Conservation (phyloP, 2,329 filamentous ascomycete species). For the Aspergillus sp. region DNA sequence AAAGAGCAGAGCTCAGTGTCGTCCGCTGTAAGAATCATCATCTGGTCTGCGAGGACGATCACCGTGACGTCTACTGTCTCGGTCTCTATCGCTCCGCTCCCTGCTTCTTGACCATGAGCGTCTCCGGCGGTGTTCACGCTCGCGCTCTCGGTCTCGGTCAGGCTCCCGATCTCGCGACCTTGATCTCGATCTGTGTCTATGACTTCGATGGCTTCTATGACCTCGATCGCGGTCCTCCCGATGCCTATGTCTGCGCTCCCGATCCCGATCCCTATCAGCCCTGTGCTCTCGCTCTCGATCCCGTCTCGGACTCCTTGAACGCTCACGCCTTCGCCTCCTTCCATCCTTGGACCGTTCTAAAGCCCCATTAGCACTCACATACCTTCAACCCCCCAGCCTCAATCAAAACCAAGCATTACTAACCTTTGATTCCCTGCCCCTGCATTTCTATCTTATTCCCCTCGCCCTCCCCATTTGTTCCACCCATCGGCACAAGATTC, state of each 20-base stretch:
- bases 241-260: conserved; percentile 50
- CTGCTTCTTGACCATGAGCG: conserved; percentile 36
- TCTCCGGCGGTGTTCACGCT: conserved; percentile 23
- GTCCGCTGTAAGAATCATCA: conserved; percentile 29
- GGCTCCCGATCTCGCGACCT: conserved; percentile 29
- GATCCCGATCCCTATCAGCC: conserved; percentile 29
- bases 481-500: conserved; percentile 64
- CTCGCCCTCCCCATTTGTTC: conserved; percentile 25
- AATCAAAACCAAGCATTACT: not conserved
- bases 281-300: conserved; percentile 36
- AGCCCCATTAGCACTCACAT: conserved; percentile 25
- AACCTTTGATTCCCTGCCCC: not conserved
- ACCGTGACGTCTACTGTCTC: conserved; percentile 30
- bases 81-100: conserved; percentile 31
- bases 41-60: conserved; percentile 33
- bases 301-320: conserved; percentile 38
- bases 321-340: conserved; percentile 36
- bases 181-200: conserved; percentile 39
- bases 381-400: conserved; percentile 35
- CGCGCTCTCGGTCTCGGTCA: conserved; percentile 27
- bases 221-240: conserved; percentile 38
- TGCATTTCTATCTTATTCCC: not conserved
- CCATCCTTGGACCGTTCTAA: conserved; percentile 26
- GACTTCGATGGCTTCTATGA: conserved; percentile 38
- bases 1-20: conserved; percentile 27